Evolutionary conservation across 768 basidiomycete species (phyloP).

Genomic region (Leucocoprinus sp.): DNA sequence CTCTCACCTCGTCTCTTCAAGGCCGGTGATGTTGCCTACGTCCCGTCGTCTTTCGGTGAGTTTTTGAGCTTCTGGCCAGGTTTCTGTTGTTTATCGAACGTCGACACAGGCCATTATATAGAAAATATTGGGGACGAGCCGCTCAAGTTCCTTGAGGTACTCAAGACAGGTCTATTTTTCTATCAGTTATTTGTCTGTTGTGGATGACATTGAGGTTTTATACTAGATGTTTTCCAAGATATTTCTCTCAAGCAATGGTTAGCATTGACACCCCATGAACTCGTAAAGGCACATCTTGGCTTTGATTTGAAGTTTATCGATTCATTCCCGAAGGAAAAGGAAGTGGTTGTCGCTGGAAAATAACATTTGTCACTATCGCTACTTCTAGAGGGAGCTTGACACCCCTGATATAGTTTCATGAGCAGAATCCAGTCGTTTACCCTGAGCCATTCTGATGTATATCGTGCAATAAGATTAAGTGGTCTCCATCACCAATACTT

Average conservation of each 20-base stretch:
- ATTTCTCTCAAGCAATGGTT: conserved; percentile 54
- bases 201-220: background rate
- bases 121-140: conserved; percentile 59
- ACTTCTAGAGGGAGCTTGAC: no score
- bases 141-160: conserved; percentile 53
- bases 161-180: conserved; percentile 36
- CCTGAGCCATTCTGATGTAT: no score
- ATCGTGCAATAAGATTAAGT: no score
- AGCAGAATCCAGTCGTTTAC: no score
- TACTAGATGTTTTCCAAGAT: conserved; percentile 41
- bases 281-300: conserved; percentile 56
- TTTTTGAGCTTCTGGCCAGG: no score
- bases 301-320: conserved; percentile 43
- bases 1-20: conserved; percentile 6
- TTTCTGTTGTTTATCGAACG: no score
- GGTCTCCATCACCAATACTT: no score
- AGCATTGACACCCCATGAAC: conserved; percentile 46
- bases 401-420: no score
- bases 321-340: conserved; percentile 43
- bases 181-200: background rate
- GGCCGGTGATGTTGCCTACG: conserved; percentile 32
- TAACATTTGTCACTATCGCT: no score
- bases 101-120: conserved; percentile 48
- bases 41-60: conserved; percentile 28
- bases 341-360: conserved; percentile 28